These are phyloP conservation scores for Teratosphaeria gauchensis DNA, from an alignment of 2,329 filamentous ascomycete species.

Conservation along the genomic window DNA sequence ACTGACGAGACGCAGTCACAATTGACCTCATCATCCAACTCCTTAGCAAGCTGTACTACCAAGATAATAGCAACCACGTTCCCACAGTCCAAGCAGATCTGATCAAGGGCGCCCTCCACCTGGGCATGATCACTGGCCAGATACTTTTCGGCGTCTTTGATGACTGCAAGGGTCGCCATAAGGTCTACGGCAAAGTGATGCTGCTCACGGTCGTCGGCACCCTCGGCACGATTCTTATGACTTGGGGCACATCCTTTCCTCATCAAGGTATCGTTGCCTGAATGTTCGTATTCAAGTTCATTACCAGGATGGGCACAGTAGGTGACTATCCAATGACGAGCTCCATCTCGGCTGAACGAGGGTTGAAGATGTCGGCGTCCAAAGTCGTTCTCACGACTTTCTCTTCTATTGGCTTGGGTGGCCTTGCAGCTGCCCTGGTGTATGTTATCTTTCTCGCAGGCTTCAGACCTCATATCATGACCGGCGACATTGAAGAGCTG, in stretches of 20 bases:
- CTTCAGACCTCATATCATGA: neutral
- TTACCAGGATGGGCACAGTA: neutral
- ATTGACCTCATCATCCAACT: conserved; percentile 2
- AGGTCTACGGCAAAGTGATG: conserved; percentile 3
- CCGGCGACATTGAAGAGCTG: neutral
- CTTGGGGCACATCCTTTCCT: neutral
- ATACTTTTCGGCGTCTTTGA: conserved; percentile 1
- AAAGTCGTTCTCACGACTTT: conserved; percentile 1
- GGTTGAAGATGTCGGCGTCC: neutral
- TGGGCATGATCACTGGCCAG: conserved; percentile 3
- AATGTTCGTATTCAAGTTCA: neutral
- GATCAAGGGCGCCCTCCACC: conserved; percentile 1
- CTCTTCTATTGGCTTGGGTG: neutral
- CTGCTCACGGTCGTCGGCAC: conserved; percentile 1
- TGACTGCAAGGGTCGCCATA: conserved; percentile 1
- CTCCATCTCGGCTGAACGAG: neutral
- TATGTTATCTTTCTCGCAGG: neutral
- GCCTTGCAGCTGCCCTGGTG: neutral
- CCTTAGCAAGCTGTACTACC: conserved; percentile 1
- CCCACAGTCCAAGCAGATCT: neutral
- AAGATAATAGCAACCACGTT: neutral
- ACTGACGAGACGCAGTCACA: neutral
- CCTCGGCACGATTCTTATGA: neutral
- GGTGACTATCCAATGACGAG: conserved; percentile 3
- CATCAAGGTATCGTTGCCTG: conserved; percentile 1